Evolutionary conservation across 352 stramenopile genomes (phyloP), one percentile per base, ranked within the genome.

Genomic region (Phytopythium oedochilum): DNA sequence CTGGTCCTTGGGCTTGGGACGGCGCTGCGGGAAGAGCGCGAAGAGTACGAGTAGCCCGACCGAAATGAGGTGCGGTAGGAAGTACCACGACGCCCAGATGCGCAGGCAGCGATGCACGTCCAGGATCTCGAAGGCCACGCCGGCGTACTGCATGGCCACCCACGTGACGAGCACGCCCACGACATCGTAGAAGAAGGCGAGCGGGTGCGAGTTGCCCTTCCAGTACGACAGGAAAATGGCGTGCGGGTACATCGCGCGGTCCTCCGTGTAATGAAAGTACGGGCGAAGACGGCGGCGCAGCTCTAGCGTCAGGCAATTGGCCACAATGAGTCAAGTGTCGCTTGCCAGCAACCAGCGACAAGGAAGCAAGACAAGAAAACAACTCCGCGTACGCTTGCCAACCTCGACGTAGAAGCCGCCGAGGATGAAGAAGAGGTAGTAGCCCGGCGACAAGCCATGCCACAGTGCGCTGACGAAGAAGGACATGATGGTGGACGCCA

Each of bases 371-470:
- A 29, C 25, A 15, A 34, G 20, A 42, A 47, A 2, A 22, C 10
- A 17, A 81, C n/a, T n/a, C n/a, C n/a, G n/a, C 78, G 46, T 58
- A 88, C 80, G 69, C 65, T 92, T 92, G 64, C 82, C 85, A 35
- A 88, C 85, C 80, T 94, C 85, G 34, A 93, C 89, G 73, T 92
- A 92, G 49, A 93, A 75, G 25, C 75, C 83, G 58, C 80, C 83
- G 40, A 91, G 69, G 46, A 94, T 77, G 66, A 94, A 94, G 63
- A 94, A 94, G 22, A 92, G 60, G 60, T 94, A 94, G 64, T 94
- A 94, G 7, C 85, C 85, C 26, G 85, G 85, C n/a, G 81, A 86
- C 20, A 94, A 66, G 69, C 85, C 85, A 71, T 92, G 85, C 85
- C 85, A 94, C 62, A 92, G 34, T 23, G 85, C 85, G 54, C 85